phyloP scores from a whole-genome alignment of 495 filamentous ascomycete genomes.

The Penicillium desertorum region DNA sequence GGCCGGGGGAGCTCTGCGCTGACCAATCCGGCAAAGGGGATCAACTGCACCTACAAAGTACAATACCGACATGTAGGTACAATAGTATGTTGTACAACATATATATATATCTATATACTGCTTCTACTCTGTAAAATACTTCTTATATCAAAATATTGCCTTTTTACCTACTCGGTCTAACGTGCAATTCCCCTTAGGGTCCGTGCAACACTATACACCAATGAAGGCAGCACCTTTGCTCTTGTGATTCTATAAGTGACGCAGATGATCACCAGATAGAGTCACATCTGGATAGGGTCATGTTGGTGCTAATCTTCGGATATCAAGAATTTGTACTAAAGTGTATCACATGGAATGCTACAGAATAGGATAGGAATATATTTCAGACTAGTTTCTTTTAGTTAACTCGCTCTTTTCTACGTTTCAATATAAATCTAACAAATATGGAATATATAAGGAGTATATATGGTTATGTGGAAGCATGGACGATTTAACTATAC shows the following conservation, averaged over 20 bases:
- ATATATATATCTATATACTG: neutral
- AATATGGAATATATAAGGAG: no score
- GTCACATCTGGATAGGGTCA: neutral
- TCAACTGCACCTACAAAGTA: conserved; percentile 1
- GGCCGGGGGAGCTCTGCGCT: neutral
- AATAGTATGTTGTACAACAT: neutral
- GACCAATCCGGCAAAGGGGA: conserved; percentile 9
- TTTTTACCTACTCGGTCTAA: conserved; percentile 1
- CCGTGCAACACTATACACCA: conserved; percentile 22
- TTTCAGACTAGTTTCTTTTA: no score
- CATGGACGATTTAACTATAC: neutral
- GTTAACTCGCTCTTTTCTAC: no score
- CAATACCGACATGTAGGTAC: neutral
- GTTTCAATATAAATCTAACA: no score
- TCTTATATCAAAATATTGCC: neutral
- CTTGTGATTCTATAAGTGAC: conserved; percentile 23
- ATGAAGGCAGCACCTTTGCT: conserved; percentile 12
- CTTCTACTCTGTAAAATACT: neutral
- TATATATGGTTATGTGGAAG: neutral
- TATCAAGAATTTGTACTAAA: neutral
- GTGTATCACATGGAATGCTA: conserved; percentile 3
- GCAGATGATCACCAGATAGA: conserved; percentile 26
- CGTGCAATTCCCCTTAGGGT: conserved; percentile 9
- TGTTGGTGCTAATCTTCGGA: neutral
- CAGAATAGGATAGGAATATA: neutral